Conservation (phyloP, 108 stramenopile species). For the Aurantiochytrium sp. region DNA sequence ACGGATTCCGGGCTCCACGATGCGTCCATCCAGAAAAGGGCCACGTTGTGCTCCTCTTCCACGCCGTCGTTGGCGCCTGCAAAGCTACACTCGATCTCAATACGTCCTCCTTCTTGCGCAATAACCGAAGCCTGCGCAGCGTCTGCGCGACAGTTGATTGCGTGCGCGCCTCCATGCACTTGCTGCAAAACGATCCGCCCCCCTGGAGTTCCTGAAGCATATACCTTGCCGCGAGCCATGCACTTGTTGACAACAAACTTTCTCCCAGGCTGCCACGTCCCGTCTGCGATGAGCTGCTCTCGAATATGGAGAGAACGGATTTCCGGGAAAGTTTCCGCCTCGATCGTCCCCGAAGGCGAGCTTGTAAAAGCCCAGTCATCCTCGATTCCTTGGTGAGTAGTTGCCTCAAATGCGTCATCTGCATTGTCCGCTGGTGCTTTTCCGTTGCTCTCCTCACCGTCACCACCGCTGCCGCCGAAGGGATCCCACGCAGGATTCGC, state of each 20-base stretch:
- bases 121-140: background rate
- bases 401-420: too few relatives aligned
- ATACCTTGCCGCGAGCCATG: background rate
- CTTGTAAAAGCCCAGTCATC: background rate
- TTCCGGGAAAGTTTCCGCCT: background rate
- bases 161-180: background rate
- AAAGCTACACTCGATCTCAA: background rate
- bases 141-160: background rate
- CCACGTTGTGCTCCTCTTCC: background rate
- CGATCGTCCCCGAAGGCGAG: background rate
- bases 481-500: too few relatives aligned
- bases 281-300: background rate
- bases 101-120: background rate
- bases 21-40: background rate
- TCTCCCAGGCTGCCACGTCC: background rate
- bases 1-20: background rate
- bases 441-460: too few relatives aligned
- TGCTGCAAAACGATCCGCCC: background rate
- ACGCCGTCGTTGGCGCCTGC: background rate
- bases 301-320: background rate
- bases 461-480: too few relatives aligned
- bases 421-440: too few relatives aligned
- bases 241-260: background rate
- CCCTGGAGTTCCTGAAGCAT: background rate
- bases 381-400: background rate